These are phyloP conservation scores for Bombardia bombarda DNA, from an alignment of 495 filamentous ascomycete genomes.

Conservation along the genomic window DNA sequence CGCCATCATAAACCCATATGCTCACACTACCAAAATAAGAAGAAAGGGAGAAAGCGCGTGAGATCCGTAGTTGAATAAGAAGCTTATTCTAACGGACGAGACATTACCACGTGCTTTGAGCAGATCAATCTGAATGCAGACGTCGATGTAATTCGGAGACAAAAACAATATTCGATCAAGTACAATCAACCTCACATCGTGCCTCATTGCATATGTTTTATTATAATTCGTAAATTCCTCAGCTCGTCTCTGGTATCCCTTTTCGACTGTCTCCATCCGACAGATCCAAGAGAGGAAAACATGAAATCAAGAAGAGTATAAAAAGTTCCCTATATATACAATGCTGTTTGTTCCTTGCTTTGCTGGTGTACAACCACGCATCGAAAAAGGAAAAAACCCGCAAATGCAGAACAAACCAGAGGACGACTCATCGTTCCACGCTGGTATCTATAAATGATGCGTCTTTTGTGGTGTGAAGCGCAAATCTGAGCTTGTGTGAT, in stretches of 20 bases:
- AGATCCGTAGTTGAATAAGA: too few species aligned
- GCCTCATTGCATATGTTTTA: too few species aligned
- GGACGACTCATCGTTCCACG: neutral
- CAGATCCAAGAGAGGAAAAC: neutral
- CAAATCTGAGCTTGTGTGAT: conserved; percentile 6
- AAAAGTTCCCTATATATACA: conserved; percentile 14
- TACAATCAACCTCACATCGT: too few species aligned
- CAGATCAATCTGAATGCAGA: too few species aligned
- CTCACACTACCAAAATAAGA: too few species aligned
- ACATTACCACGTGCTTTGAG: too few species aligned
- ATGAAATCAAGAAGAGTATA: neutral
- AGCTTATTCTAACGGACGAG: too few species aligned
- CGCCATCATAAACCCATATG: too few species aligned
- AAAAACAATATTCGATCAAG: too few species aligned
- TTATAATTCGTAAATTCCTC: conserved; percentile 4
- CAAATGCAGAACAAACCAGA: conserved; percentile 3
- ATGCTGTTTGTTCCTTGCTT: conserved; percentile 6
- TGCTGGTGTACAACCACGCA: conserved; percentile 2
- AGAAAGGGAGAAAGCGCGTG: too few species aligned
- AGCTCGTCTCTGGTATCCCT: conserved; percentile 8
- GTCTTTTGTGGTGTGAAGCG: conserved; percentile 9
- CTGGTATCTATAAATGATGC: conserved; percentile 11
- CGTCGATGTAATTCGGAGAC: too few species aligned
- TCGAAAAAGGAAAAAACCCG: neutral
- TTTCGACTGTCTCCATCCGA: neutral